Evolutionary conservation across 129 eudicot species (phyloP), one percentile per base, ranked within the genome.

Genomic region (Pulicaria dysenterica): DNA sequence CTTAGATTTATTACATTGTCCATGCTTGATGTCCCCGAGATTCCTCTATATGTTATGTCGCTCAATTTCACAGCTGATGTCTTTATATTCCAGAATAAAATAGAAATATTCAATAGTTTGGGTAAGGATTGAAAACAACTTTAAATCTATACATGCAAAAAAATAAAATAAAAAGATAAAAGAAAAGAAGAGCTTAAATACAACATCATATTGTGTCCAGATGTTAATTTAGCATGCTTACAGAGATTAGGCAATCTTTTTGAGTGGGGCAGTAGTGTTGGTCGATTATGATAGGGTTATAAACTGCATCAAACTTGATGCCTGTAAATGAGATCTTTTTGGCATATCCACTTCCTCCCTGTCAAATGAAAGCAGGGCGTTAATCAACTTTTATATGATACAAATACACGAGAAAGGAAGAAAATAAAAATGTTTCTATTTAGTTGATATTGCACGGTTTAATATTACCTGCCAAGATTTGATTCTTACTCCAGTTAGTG

Each of bases 281-380:
- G 48, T 88, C 95, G 56, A 88, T 88, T 73, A 83, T 77, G 54
- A 88, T 79, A 1, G 95, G 91, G 47, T 88, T 85, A 16, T 81
- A 12, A 66, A 88, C 95, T 3, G 79, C 87, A 54, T 59, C 75
- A 16, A 88, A 73, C 76, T 16, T 83, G 14, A 85, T 88, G 45
- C 83, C 85, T 47, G 82, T 61, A 58, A 88, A 88, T 4, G 91
- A 83, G 58, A 88, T 85, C 54, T 59, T 81, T 66, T 83, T 88
- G n/a, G 91, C 95, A 76, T 85, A 72, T 38, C 95, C 91, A 72
- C 55, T 66, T 53, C 87, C 95, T 70, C 95, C 91, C 91, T 85
- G 79, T 47, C 19, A 37, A 54, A 50, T 36, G 9, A 58, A 51
- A 73, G 31, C 40, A 55, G 15, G 31, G 31, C 59, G 36, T n/a